phyloP scores from a whole-genome alignment of 768 basidiomycete species.

The Crucibulum laeve region DNA sequence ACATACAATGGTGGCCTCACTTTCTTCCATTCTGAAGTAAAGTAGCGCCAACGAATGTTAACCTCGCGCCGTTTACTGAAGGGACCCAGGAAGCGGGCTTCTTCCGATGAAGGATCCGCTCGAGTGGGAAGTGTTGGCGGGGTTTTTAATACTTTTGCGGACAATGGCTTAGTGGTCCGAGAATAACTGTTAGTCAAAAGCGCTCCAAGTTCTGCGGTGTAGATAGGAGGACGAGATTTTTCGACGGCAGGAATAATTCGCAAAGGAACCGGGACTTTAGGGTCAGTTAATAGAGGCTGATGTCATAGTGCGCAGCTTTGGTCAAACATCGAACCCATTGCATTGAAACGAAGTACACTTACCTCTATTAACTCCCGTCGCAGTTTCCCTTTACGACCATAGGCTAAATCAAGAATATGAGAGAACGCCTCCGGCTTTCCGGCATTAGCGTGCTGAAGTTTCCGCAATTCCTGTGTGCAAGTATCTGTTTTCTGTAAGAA shows the following conservation, averaged over 20 bases:
- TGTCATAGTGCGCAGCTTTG: background rate
- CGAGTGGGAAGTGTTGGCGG: constrained; percentile 58
- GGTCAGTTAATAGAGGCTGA: constrained; percentile 55
- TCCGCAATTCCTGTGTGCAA: constrained; percentile 43
- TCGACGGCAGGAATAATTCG: constrained; percentile 48
- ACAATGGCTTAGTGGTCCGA: constrained; percentile 41
- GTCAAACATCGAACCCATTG: constrained; percentile 1
- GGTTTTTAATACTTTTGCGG: constrained; percentile 28
- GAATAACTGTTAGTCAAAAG: constrained; percentile 54
- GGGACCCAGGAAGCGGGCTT: constrained; percentile 55
- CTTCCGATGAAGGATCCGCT: constrained; percentile 52
- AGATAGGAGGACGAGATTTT: constrained; percentile 59
- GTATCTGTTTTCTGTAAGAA: constrained; percentile 1
- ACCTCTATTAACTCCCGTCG: constrained; percentile 69
- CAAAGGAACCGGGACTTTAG: constrained; percentile 32
- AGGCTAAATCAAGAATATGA: constrained; percentile 63
- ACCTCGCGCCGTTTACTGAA: constrained; percentile 72
- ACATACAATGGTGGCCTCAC: constrained; percentile 58
- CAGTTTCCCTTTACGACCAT: constrained; percentile 71
- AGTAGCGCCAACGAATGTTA: constrained; percentile 70
- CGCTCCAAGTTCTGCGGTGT: constrained; percentile 56
- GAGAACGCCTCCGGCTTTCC: constrained; percentile 47
- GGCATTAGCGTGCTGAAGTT: constrained; percentile 48
- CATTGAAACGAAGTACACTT: constrained; percentile 10
- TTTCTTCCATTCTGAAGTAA: constrained; percentile 47